A percentile compares a stretch with the other conserved stretches of the same genome.
These are phyloP conservation scores for Fusarium sacchari DNA, from an alignment of 2,329 filamentous ascomycete genomes.

Conservation along the genomic window DNA sequence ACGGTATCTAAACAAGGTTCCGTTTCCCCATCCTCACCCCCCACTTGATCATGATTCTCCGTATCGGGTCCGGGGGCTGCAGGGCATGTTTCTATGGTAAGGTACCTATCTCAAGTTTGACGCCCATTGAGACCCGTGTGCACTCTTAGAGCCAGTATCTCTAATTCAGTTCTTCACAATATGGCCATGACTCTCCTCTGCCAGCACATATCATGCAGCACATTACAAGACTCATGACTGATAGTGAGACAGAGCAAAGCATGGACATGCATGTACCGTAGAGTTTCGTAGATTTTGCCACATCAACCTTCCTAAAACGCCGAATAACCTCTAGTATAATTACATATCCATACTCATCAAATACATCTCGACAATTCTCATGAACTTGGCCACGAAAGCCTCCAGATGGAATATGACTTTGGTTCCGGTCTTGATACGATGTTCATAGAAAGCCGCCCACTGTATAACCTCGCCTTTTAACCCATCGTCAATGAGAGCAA, in stretches of 20 bases:
- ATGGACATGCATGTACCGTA: constrained; percentile 1
- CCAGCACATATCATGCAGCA: not conserved
- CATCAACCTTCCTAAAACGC: constrained; percentile 42
- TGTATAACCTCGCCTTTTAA: constrained; percentile 92
- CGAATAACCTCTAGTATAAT: constrained; percentile 33
- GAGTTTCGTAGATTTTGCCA: constrained; percentile 20
- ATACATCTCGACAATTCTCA: constrained; percentile 94
- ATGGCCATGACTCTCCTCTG: not conserved
- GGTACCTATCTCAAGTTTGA: constrained; percentile 1
- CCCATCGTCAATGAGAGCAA: constrained; percentile 85
- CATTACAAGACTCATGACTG: not conserved
- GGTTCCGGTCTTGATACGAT: constrained; percentile 87
- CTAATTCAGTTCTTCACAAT: not conserved
- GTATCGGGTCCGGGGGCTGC: constrained; percentile 5
- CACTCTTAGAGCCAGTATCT: not conserved
- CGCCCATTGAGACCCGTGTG: not conserved
- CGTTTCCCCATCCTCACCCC: constrained; percentile 37
- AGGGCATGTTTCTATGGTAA: not conserved
- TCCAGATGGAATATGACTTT: constrained; percentile 99
- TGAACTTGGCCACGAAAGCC: constrained; percentile 98
- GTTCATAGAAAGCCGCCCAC: constrained; percentile 98
- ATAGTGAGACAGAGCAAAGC: not conserved
- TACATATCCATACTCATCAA: constrained; percentile 85
- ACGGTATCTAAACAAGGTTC: constrained; percentile 14
- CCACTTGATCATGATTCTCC: constrained; percentile 20